phyloP scores from a whole-genome alignment of 768 basidiomycete genomes.

The Mycena belliarum region DNA sequence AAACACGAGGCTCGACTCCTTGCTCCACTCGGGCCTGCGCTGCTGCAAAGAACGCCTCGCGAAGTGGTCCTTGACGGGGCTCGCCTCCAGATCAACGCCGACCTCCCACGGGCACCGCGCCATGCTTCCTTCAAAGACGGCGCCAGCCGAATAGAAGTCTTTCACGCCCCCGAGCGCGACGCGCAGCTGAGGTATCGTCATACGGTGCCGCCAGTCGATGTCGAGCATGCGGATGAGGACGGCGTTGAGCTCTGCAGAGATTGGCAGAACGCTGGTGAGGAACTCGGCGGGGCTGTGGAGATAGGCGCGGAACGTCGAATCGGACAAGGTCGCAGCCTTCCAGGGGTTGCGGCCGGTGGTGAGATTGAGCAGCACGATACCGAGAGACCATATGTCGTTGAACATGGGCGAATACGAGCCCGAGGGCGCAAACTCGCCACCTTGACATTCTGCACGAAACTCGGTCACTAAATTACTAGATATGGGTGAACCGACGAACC shows the following conservation, averaged over 20 bases:
- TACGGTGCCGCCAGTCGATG: slow-evolving; percentile 61
- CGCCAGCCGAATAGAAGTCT: slow-evolving; percentile 73
- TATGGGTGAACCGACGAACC: slow-evolving; percentile 45
- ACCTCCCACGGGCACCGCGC: slow-evolving; percentile 79
- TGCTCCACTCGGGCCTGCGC: slow-evolving; percentile 44
- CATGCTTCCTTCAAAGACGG: slow-evolving; percentile 79
- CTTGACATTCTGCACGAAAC: slow-evolving; percentile 76
- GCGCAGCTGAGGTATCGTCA: slow-evolving; percentile 57
- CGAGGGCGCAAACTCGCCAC: slow-evolving; percentile 62
- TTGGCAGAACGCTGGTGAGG: slow-evolving; percentile 82
- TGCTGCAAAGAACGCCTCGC: slow-evolving; percentile 14
- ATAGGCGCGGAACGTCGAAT: slow-evolving; percentile 90
- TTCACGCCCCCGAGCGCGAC: slow-evolving; percentile 54
- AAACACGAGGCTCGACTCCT: slow-evolving; percentile 33
- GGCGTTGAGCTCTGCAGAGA: slow-evolving; percentile 72
- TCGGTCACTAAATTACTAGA: slow-evolving; percentile 13
- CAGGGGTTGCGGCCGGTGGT: slow-evolving; percentile 95
- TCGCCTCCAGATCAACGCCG: slow-evolving; percentile 52
- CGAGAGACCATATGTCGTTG: slow-evolving; percentile 97
- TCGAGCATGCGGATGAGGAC: slow-evolving; percentile 75
- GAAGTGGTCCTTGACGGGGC: slow-evolving; percentile 29
- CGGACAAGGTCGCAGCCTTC: slow-evolving; percentile 81
- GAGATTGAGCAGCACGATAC: slow-evolving; percentile 94
- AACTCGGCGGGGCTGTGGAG: slow-evolving; percentile 74
- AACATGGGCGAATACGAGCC: slow-evolving; percentile 80